Percentiles rank a stretch among this genome's conserved stretches.
Conservation (phyloP, 2,329 filamentous ascomycete genomes). For the Exophiala bonariae region DNA sequence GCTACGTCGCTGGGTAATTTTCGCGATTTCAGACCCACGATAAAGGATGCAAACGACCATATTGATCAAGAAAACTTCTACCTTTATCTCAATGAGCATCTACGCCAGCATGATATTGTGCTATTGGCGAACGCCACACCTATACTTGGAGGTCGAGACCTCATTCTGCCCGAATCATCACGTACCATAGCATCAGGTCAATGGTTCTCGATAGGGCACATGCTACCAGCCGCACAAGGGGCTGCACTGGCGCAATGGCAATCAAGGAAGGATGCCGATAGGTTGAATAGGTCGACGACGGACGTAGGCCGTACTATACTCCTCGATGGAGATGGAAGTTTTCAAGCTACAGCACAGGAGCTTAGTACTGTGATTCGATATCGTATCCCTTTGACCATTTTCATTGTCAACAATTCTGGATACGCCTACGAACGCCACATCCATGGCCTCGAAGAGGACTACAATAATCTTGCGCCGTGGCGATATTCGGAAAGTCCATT, state of each 20-base stretch:
- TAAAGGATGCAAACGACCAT: slow-evolving; percentile 27
- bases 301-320: slow-evolving; percentile 67
- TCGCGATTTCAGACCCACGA: slow-evolving; percentile 9
- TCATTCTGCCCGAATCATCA: slow-evolving; percentile 74
- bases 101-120: slow-evolving; percentile 72
- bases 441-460: slow-evolving; percentile 74
- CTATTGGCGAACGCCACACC: slow-evolving; percentile 86
- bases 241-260: slow-evolving; percentile 64
- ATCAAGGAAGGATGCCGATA: not conserved
- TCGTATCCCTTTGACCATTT: slow-evolving; percentile 74
- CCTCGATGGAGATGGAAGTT: slow-evolving; percentile 85
- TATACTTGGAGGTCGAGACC: slow-evolving; percentile 87
- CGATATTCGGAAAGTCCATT: slow-evolving; percentile 67
- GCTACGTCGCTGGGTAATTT: slow-evolving; percentile 15
- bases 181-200: slow-evolving; percentile 78
- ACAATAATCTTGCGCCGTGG: slow-evolving; percentile 82
- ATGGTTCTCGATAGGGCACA: slow-evolving; percentile 68
- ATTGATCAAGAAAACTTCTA: slow-evolving; percentile 63
- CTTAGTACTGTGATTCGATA: slow-evolving; percentile 76
- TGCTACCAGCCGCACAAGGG: slow-evolving; percentile 62
- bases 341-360: slow-evolving; percentile 83
- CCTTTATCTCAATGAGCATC: slow-evolving; percentile 72
- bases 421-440: slow-evolving; percentile 90
- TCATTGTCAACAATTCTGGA: slow-evolving; percentile 83
- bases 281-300: slow-evolving; percentile 56